Conservation (phyloP, 768 basidiomycete species). For the Termitomyces heimii region DNA sequence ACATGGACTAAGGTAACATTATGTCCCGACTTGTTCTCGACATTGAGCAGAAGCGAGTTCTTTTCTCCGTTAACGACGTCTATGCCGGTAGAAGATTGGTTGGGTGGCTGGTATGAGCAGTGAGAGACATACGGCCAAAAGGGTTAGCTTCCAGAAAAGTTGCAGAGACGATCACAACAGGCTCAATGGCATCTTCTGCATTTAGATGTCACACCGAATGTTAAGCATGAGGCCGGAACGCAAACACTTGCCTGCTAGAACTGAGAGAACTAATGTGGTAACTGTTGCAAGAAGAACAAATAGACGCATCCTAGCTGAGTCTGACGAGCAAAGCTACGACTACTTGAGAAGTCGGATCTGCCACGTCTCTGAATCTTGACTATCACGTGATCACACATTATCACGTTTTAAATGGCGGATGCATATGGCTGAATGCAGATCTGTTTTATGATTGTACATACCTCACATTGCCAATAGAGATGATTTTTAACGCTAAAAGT, state of each 20-base stretch:
- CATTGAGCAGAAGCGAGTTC: slow-evolving; percentile 55
- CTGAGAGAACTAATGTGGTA: slow-evolving; percentile 11
- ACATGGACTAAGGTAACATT: slow-evolving; percentile 65
- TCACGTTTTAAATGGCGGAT: no score
- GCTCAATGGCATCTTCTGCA: slow-evolving; percentile 33
- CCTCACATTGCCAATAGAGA: no score
- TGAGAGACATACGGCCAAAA: slow-evolving; percentile 60
- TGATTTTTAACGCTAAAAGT: no score
- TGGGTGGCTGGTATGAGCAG: not conserved
- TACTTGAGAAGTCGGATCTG: not conserved
- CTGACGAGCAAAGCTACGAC: not conserved
- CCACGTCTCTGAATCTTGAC: not conserved
- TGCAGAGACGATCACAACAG: slow-evolving; percentile 49
- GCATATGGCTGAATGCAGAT: no score
- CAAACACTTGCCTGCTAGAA: slow-evolving; percentile 14
- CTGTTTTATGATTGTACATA: no score
- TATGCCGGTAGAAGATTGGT: slow-evolving; percentile 24
- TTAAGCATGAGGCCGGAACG: slow-evolving; percentile 2
- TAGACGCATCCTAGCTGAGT: slow-evolving; percentile 15
- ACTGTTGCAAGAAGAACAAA: slow-evolving; percentile 9
- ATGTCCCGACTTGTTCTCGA: slow-evolving; percentile 73
- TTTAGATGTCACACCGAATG: not conserved
- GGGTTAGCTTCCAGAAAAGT: slow-evolving; percentile 68
- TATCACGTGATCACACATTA: no score
- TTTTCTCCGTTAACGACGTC: slow-evolving; percentile 82